Evolutionary conservation across 2,329 filamentous ascomycete species (phyloP).

Genomic region (Fusarium sp.): DNA sequence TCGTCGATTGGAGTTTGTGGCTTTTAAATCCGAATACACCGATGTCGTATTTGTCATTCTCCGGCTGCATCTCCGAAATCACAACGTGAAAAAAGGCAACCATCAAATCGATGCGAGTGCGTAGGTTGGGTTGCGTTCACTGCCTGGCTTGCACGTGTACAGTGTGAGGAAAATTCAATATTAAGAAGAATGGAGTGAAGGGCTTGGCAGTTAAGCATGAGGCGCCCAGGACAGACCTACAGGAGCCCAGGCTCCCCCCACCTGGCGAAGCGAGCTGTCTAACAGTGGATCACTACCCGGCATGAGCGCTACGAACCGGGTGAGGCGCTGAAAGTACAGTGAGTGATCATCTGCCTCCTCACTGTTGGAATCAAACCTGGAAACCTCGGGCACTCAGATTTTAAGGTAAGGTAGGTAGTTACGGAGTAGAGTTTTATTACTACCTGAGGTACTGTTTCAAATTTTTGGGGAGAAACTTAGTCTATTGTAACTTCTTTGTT

Average conservation of each 20-base stretch:
- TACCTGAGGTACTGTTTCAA: not conserved
- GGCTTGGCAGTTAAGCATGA: not conserved
- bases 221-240: not conserved
- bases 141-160: not conserved
- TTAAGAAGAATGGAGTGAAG: not conserved
- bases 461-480: not conserved
- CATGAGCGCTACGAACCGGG: not conserved
- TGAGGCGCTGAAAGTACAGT: slow-evolving; percentile 13
- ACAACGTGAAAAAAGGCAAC: not conserved
- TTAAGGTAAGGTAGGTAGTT: not conserved
- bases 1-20: not conserved
- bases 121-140: not conserved
- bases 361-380: not conserved
- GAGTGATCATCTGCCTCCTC: not conserved
- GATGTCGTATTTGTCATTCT: slow-evolving; percentile 4
- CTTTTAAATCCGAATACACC: slow-evolving; percentile 9
- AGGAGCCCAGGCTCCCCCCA: not conserved
- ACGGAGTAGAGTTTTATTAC: not conserved
- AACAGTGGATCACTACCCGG: slow-evolving; percentile 3
- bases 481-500: not conserved
- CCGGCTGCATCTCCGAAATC: not conserved
- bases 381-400: not conserved
- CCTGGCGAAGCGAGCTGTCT: slow-evolving; percentile 7
- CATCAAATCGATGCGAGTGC: not conserved
- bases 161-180: slow-evolving; percentile 4